Conservation (phyloP, 257 asterid species). For the Solanum virginianum region DNA sequence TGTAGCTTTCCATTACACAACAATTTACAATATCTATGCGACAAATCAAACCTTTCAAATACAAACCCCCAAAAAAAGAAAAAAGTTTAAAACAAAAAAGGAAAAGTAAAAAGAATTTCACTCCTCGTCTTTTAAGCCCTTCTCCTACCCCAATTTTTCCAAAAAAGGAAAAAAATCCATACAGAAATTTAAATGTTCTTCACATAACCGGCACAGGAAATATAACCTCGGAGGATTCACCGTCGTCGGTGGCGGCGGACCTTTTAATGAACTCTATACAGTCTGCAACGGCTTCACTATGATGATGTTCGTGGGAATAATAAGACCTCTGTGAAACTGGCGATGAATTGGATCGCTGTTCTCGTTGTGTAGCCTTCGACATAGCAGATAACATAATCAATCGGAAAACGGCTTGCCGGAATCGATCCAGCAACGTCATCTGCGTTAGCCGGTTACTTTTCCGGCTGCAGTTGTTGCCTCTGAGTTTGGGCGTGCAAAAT, state of each 20-base stretch:
- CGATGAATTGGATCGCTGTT: not conserved
- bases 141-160: not conserved
- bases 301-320: constrained; percentile 13
- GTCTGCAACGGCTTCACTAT: constrained; percentile 29
- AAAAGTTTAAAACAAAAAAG: not conserved
- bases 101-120: not conserved
- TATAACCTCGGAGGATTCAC: constrained; percentile 1
- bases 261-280: constrained; percentile 38
- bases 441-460: constrained; percentile 11
- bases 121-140: not conserved
- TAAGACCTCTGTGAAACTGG: not conserved
- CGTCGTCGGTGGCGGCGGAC: constrained; percentile 6
- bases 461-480: constrained; percentile 4
- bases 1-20: not conserved
- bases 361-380: constrained; percentile 6
- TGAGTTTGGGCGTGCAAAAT: constrained; percentile 19
- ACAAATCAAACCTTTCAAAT: not conserved
- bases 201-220: constrained; percentile 13
- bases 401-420: constrained; percentile 29
- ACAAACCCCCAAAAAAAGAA: not conserved
- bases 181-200: not conserved
- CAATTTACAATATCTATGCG: not conserved
- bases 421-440: constrained; percentile 27
- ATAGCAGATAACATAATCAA: constrained; percentile 29
- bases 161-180: not conserved